Base-by-base conservation (phyloP, 1,139 yeast genomes). In the Suhomyces wounanorum region DNA sequence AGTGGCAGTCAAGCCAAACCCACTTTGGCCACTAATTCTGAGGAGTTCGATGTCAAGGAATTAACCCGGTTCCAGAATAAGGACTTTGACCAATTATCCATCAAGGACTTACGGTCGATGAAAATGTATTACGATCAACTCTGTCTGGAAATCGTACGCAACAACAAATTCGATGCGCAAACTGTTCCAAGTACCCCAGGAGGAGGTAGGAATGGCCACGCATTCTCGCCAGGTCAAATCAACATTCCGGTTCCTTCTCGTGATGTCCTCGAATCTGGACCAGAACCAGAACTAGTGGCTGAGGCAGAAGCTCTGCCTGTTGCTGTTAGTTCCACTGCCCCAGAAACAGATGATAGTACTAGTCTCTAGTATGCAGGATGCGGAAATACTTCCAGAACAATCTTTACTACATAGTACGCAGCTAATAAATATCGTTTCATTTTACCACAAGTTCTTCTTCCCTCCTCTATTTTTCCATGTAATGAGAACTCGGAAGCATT, bases 111-210 rank as follows among this genome's bases (percentile, higher is more conserved):
- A 50, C 59, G 72, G 25, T 55, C 53, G 11, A 57, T 75, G 57
- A 75, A 75, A 52, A 50, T 37, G 14, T 71, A 62, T 54, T 75
- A 75, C 50, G 79, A 75, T 55, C 75, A 69, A 53, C 61, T 75
- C 50, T 75, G 80, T 56, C 43, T 17, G 33, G 54, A 54, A 10
- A 58, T 61, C 44, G 44, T 56, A 42, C 54, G 37, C 45, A 31
- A 23, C 11, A 36, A 26, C 14, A 43, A 33, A 23, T 6, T 14
- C 11, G 18, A 33, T 18, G 30, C 35, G 1, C 40, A 35, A 6
- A 43, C 48, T 3, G 48, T 45, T 28, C 36, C 43, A 14, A 42
- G 36, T 17, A 38, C 41, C 11, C 46, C 46, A 7, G 40, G 45
- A 11, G 40, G 40, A 18, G 40, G 28, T 25, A 25, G 40, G 3